phyloP scores from a whole-genome alignment of 352 stramenopile species.

The Phytophthora brassicae region DNA sequence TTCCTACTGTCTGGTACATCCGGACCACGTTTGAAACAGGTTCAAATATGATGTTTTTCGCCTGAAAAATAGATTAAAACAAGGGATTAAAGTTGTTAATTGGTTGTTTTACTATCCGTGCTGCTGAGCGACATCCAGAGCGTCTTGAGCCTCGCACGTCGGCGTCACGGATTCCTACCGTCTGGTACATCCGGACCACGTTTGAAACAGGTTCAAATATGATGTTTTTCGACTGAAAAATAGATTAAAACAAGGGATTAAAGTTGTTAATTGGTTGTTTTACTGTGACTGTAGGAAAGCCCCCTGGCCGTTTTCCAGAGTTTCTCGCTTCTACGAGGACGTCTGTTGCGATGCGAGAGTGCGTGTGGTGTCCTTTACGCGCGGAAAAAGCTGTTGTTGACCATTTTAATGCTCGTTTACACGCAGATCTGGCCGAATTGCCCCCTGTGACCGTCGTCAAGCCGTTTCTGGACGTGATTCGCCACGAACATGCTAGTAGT shows the following conservation, averaged over 20 bases:
- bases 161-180: constrained; percentile 57
- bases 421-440: constrained; percentile 57
- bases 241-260: no score
- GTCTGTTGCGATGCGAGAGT: constrained; percentile 66
- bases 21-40: constrained; percentile 21
- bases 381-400: constrained; percentile 6
- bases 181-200: constrained; percentile 9
- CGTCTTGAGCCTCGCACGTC: constrained; percentile 61
- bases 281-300: constrained; percentile 40
- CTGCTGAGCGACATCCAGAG: constrained; percentile 77
- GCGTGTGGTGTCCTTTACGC: constrained; percentile 2
- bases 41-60: no score
- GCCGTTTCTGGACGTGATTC: constrained; percentile 95
- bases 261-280: neutral
- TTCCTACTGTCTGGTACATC: constrained; percentile 38
- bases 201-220: constrained; percentile 28
- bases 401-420: constrained; percentile 6
- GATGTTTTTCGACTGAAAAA: no score
- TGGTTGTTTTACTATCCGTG: no score
- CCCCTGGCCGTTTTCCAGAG: constrained; percentile 60
- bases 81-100: no score
- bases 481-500: constrained; percentile 91
- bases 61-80: no score
- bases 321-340: constrained; percentile 56
- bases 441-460: constrained; percentile 68